Conservation (phyloP, 78 protist genomes). For the Planoprotostelium fungivorum region DNA sequence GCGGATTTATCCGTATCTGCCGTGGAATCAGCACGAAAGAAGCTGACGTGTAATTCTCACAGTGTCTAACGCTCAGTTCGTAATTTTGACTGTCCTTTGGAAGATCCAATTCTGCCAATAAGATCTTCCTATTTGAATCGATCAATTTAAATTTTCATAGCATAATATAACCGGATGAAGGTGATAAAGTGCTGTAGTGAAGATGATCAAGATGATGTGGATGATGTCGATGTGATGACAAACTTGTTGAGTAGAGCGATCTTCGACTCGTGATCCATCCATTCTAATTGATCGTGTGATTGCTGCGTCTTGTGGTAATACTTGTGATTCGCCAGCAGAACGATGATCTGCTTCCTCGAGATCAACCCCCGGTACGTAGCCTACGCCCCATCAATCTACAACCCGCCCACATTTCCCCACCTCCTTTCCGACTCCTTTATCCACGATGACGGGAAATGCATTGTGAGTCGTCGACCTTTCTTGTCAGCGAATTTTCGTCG, state of each 20-base stretch:
- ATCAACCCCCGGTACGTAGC: background rate
- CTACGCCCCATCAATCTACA: background rate
- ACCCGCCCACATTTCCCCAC: background rate
- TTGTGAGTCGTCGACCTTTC: background rate
- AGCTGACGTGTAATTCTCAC: background rate
- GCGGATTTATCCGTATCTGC: background rate
- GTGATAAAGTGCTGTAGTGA: no score
- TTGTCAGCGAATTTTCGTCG: no score
- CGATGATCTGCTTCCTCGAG: background rate
- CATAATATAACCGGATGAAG: no score
- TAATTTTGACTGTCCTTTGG: background rate
- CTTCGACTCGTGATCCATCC: background rate
- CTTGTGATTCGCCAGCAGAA: background rate
- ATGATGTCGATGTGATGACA: no score
- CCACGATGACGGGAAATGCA: background rate
- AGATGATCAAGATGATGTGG: no score
- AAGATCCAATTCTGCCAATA: background rate
- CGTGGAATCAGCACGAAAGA: background rate
- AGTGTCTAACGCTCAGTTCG: background rate
- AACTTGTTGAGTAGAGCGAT: background rate
- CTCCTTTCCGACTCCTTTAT: background rate
- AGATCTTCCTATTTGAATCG: background rate
- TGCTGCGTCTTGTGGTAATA: background rate
- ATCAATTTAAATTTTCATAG: no score
- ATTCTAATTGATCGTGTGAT: background rate